Percentiles rank a stretch among this genome's conserved stretches.
These are phyloP conservation scores for Candida glaebosa DNA, from an alignment of 805 yeast genomes.

Conservation along the genomic window DNA sequence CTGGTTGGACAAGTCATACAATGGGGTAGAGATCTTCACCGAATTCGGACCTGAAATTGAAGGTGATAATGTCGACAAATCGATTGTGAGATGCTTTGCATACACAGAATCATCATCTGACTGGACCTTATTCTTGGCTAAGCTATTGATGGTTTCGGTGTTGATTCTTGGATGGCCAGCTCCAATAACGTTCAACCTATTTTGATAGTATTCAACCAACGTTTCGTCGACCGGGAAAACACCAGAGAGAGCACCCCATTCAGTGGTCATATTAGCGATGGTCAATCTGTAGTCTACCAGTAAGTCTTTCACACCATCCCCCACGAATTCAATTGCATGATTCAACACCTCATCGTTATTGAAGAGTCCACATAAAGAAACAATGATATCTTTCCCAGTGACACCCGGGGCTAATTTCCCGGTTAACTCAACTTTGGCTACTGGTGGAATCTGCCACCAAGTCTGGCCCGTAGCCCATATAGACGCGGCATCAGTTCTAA, in stretches of 20 bases:
- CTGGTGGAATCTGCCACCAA: conserved; percentile 99
- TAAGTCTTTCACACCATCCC: conserved; percentile 67
- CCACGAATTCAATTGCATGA: conserved; percentile 92
- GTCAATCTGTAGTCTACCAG: conserved; percentile 84
- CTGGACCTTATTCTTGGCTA: conserved; percentile 40
- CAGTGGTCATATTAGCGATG: conserved; percentile 96
- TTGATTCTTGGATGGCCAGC: conserved; percentile 85
- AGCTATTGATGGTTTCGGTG: conserved; percentile 48
- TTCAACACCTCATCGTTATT: conserved; percentile 90
- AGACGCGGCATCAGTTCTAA: conserved; percentile 97
- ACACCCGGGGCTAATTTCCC: conserved; percentile 84
- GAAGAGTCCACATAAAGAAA: conserved; percentile 90
- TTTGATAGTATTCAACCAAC: conserved; percentile 72
- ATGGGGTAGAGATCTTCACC: conserved; percentile 83
- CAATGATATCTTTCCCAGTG: conserved; percentile 95
- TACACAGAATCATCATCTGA: conserved; percentile 81
- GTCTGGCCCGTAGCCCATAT: conserved; percentile 99
- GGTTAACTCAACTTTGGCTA: conserved; percentile 83
- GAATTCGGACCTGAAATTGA: conserved; percentile 96
- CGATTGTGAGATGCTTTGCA: conserved; percentile 83
- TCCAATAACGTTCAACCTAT: conserved; percentile 54
- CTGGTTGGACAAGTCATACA: conserved; percentile 68
- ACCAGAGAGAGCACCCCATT: conserved; percentile 98
- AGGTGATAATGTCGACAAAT: conserved; percentile 77
- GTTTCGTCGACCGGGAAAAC: conserved; percentile 92